Evolutionary conservation across 768 basidiomycete genomes (phyloP), one percentile per base, ranked within the genome.

Genomic region (Mycena filopes): DNA sequence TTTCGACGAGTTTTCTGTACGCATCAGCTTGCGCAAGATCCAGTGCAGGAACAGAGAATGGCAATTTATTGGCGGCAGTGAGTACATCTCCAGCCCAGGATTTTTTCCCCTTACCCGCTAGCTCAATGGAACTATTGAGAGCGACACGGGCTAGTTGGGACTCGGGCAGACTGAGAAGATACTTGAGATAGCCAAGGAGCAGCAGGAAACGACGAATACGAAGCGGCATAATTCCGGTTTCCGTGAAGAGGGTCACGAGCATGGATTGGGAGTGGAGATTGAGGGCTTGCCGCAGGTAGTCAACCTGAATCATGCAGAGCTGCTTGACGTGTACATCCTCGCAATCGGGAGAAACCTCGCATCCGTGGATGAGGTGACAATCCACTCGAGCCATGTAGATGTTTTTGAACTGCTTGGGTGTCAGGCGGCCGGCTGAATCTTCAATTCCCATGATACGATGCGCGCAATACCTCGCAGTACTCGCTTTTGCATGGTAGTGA

Each of bases 401-500:
- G 43, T 45, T 21, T 21, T 45, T 45, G 43, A 45, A 45, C 21
- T 45, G 20, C n/a, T 45, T 45, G 18, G 43, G 43, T n/a, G n/a
- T 45, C 43, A 76, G 12, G 16, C 23, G 28, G 4, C 72, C 73
- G 25, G 64, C 57, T 15, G 55, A 33, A 16, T 60, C 57, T 42
- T 71, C 64, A 9, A 73, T 40, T 3, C 64, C 67, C 2, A 73
- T 38, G 26, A 70, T 64, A 33, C 55, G 53, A 40, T 71, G 63
- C 9, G 69, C 68, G 28, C 70, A 55, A 13, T 56, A 47, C 11
- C 65, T 26, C 38, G 71, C 74, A 50, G 61, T 68, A 6, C 31
- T 26, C 29, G 72, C 62, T 46, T 72, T 72, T 13, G 8, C 26
- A 11, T 23, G 10, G 38, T 72, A 71, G 41, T 74, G 72, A 4